phyloP scores from a whole-genome alignment of 2,329 filamentous ascomycete genomes.

The Trichoderma citrinoviride region DNA sequence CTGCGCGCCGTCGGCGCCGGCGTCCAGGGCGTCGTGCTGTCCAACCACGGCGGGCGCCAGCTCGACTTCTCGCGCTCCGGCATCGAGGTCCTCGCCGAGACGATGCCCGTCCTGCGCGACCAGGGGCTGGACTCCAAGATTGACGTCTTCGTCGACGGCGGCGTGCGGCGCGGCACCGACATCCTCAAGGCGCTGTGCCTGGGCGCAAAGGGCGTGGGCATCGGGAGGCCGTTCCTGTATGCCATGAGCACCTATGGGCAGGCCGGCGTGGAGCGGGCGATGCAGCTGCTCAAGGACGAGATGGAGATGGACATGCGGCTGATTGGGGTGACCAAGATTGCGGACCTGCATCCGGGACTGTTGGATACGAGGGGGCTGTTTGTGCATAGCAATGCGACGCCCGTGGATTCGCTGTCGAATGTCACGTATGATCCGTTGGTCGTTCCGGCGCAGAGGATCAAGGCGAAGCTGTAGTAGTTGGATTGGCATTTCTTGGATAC shows the following conservation, averaged over 20 bases:
- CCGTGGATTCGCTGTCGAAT: constrained; percentile 47
- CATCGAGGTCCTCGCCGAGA: constrained; percentile 88
- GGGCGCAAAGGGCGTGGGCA: constrained; percentile 87
- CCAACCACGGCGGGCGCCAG: constrained; percentile 93
- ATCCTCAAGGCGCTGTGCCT: constrained; percentile 94
- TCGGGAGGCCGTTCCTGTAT: constrained; percentile 91
- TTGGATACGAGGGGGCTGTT: constrained; percentile 72
- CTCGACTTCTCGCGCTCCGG: constrained; percentile 88
- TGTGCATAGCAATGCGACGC: constrained; percentile 49
- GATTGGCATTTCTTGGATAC: neutral
- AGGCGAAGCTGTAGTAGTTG: constrained; percentile 50
- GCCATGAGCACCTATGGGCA: constrained; percentile 93
- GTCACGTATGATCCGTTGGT: constrained; percentile 55
- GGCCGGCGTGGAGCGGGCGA: constrained; percentile 83
- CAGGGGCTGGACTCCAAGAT: constrained; percentile 71
- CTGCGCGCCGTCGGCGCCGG: constrained; percentile 78
- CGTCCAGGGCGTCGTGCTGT: constrained; percentile 86
- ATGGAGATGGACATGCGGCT: constrained; percentile 99
- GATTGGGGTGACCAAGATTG: constrained; percentile 73
- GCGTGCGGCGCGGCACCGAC: constrained; percentile 84
- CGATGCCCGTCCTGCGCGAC: constrained; percentile 79
- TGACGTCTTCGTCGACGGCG: constrained; percentile 89
- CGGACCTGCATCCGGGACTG: constrained; percentile 75
- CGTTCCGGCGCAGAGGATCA: constrained; percentile 51
- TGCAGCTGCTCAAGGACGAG: constrained; percentile 91